phyloP scores from a whole-genome alignment of 2,329 filamentous ascomycete genomes.

The Aspergillus awamori region DNA sequence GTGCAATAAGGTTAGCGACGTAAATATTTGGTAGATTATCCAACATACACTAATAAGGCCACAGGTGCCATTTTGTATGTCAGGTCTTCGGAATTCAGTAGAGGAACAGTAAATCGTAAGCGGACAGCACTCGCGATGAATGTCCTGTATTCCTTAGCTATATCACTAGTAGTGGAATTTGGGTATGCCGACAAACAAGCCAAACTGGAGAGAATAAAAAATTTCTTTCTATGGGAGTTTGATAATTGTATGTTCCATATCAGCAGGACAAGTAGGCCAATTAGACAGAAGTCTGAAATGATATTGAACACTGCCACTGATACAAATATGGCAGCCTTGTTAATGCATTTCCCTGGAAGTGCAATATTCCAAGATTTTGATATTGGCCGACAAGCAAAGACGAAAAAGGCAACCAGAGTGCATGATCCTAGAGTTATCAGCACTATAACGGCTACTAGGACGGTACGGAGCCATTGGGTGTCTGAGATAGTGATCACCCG shows the following conservation, averaged over 20 bases:
- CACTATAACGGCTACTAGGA: background rate
- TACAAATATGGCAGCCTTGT: background rate
- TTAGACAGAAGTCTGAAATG: background rate
- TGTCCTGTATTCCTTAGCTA: background rate
- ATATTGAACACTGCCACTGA: background rate
- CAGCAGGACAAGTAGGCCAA: background rate
- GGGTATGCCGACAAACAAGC: background rate
- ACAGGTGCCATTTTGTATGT: background rate
- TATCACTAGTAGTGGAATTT: background rate
- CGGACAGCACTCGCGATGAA: background rate
- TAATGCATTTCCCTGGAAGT: background rate
- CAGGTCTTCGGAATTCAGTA: background rate
- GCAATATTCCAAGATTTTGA: background rate
- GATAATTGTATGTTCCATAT: background rate
- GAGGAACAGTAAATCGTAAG: background rate
- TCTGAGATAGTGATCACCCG: background rate
- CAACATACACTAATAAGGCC: background rate
- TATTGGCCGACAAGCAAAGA: background rate
- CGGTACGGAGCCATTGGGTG: background rate
- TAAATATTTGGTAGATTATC: background rate
- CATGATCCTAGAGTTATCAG: background rate
- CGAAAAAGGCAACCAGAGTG: background rate
- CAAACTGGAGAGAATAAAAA: background rate
- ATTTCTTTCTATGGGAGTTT: background rate
- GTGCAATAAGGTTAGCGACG: background rate